Percentiles rank a stretch among this genome's conserved stretches.
phyloP scores from a whole-genome alignment of 768 basidiomycete genomes.

The Omphalotus guepiniiformis region DNA sequence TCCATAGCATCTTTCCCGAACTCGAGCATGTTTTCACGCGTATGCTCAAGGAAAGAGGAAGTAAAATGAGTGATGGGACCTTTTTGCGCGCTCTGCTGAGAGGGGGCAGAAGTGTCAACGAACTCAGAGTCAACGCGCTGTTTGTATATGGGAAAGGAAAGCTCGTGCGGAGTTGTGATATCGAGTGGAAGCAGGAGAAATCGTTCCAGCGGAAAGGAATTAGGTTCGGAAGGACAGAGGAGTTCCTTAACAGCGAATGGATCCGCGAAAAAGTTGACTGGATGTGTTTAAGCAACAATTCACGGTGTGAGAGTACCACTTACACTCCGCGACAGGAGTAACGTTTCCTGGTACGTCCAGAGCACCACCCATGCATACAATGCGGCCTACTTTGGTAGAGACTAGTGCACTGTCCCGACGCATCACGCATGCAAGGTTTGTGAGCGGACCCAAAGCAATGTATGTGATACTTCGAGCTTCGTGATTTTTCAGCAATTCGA shows the following conservation, averaged over 20 bases:
- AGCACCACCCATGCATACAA: conserved; percentile 92
- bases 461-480: conserved; percentile 61
- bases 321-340: conserved; percentile 79
- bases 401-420: conserved; percentile 50
- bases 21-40: conserved; percentile 70
- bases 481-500: conserved; percentile 48
- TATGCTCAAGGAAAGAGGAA: conserved; percentile 70
- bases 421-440: conserved; percentile 71
- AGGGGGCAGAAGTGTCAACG: conserved; percentile 43
- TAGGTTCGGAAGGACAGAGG: conserved; percentile 36
- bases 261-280: conserved; percentile 87
- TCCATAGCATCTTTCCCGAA: conserved; percentile 86
- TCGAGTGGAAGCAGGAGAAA: conserved; percentile 76
- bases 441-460: conserved; percentile 71
- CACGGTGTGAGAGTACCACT: conserved; percentile 19
- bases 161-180: conserved; percentile 74
- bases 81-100: conserved; percentile 42
- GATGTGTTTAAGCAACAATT: not conserved
- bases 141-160: conserved; percentile 67
- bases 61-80: conserved; percentile 71
- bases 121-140: conserved; percentile 60
- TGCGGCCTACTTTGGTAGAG: conserved; percentile 56
- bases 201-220: conserved; percentile 58
- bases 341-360: conserved; percentile 90
- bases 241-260: conserved; percentile 78